These are phyloP conservation scores for Talinum fruticosum DNA, from an alignment of 148 eudicot species.

Conservation along the genomic window DNA sequence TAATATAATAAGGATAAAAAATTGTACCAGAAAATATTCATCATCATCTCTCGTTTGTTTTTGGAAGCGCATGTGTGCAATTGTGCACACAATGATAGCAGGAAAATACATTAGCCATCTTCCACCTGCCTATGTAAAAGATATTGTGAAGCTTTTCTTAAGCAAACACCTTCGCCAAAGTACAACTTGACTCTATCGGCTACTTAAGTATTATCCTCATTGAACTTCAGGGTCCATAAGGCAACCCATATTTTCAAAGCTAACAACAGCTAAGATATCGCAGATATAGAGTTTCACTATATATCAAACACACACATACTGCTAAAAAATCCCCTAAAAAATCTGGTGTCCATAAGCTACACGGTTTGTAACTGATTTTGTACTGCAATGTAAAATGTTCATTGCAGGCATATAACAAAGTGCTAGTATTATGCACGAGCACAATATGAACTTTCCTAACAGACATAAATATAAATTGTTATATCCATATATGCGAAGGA, in stretches of 20 bases:
- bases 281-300: not conserved
- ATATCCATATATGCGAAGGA: not conserved
- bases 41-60: no score
- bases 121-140: no score
- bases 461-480: no score
- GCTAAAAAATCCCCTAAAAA: not conserved
- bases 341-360: no score
- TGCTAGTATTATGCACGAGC: not conserved
- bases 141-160: no score
- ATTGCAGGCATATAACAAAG: not conserved
- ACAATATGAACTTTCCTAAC: not conserved
- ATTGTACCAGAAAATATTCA: no score
- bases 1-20: no score
- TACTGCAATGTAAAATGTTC: not conserved
- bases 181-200: not conserved
- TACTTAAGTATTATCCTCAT: not conserved
- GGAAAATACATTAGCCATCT: no score
- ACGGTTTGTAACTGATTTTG: not conserved
- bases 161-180: no score
- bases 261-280: not conserved
- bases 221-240: not conserved
- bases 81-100: no score
- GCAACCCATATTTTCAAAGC: not conserved
- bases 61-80: no score
- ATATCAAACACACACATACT: not conserved